These are phyloP conservation scores for Backusella circina DNA, from an alignment of 192 early-diverging fungal species.

Conservation along the genomic window DNA sequence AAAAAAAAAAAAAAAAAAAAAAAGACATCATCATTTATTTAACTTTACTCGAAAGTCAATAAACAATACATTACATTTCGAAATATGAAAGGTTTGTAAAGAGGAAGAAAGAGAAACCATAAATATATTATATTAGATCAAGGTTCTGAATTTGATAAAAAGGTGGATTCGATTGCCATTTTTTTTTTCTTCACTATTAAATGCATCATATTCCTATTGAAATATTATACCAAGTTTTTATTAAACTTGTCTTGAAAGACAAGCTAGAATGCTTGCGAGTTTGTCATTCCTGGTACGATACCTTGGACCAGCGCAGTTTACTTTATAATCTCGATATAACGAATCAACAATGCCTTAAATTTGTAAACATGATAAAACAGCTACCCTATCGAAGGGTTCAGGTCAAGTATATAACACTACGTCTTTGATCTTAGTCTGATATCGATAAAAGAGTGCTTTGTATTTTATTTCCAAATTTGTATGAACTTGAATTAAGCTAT, in stretches of 20 bases:
- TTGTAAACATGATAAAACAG: background rate
- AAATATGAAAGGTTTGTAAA: too few species aligned
- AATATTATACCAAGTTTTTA: too few species aligned
- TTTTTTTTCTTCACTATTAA: too few species aligned
- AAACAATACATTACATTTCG: background rate
- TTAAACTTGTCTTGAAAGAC: too few species aligned
- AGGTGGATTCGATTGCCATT: too few species aligned
- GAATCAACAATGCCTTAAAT: background rate
- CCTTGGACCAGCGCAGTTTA: background rate
- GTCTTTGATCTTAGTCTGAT: background rate
- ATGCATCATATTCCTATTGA: too few species aligned
- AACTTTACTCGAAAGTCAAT: background rate
- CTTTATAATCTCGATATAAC: background rate
- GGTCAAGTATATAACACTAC: background rate
- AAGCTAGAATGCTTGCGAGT: too few species aligned
- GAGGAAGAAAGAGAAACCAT: too few species aligned
- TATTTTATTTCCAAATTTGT: background rate
- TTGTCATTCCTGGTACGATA: background rate
- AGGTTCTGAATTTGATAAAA: too few species aligned
- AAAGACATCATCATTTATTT: background rate
- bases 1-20: background rate
- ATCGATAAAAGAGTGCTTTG: background rate
- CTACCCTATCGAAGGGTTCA: background rate
- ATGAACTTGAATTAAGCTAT: too few species aligned
- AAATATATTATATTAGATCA: too few species aligned